Evolutionary conservation across 2,329 filamentous ascomycete genomes (phyloP).

Genomic region (Colletotrichum tamarilloi): DNA sequence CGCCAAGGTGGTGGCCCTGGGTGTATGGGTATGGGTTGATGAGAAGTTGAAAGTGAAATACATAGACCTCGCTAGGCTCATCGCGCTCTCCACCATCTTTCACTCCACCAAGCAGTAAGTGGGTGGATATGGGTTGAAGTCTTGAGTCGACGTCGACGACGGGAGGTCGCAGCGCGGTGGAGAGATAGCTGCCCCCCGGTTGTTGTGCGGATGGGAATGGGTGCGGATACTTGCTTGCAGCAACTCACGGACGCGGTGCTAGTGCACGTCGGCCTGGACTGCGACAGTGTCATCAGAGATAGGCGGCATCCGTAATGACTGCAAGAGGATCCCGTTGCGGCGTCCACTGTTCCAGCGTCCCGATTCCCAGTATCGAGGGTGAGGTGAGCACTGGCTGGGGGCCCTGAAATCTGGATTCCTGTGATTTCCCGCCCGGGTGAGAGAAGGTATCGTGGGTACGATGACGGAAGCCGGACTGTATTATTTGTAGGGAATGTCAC

Average conservation of each 20-base stretch:
- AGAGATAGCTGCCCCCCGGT: background rate
- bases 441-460: background rate
- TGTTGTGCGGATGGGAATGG: slow-evolving; percentile 2
- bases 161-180: slow-evolving; percentile 3
- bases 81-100: slow-evolving; percentile 11
- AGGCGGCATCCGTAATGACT: background rate
- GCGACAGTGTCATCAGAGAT: background rate
- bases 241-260: background rate
- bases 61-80: slow-evolving; percentile 19
- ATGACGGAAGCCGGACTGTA: background rate
- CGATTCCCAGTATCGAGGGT: too few species aligned
- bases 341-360: too few species aligned
- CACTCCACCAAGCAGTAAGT: slow-evolving; percentile 8
- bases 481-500: background rate
- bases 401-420: background rate
- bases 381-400: background rate
- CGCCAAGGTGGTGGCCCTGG: background rate
- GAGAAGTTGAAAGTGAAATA: slow-evolving; percentile 2
- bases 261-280: background rate
- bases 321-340: background rate
- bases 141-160: slow-evolving; percentile 12
- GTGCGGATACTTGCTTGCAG: slow-evolving; percentile 5
- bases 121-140: slow-evolving; percentile 9
- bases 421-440: background rate
- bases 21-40: slow-evolving; percentile 5